Evolutionary conservation across 2,329 filamentous ascomycete genomes (phyloP), one percentile per base, ranked within the genome.

Genomic region (Lomentospora prolificans): DNA sequence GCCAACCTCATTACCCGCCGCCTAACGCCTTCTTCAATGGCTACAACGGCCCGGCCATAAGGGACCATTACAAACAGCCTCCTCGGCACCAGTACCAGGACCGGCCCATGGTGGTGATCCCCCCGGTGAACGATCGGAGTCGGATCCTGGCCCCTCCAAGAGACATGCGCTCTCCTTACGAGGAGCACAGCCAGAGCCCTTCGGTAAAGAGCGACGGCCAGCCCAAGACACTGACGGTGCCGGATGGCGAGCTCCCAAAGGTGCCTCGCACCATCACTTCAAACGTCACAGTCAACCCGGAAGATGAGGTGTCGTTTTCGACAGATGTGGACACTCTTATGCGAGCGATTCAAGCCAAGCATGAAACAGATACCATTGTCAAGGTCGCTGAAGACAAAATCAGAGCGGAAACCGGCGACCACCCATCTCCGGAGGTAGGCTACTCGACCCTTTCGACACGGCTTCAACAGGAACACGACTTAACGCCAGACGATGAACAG

Each of bases 251-350:
- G 12, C 46, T 51, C 10, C 59, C 59, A 10, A 59, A 58, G 44
- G 53, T 53, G 8, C 65, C 71, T 30, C 75, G 74, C 64, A 71
- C 67, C 9, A 72, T 75, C 57, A 69, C 67, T 3, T 68, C 69
- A 60, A 80, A 76, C 67, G 72, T 72, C 60, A 70, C 74, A 8
- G 70, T 75, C 28, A 67, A 74, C 57, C 70, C 74, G 57, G 69
- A 73, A 1, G 69, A 76, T 24, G 74, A 80, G n/a, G 72, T 82
- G 39, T 77, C 80, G 58, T 92, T 91, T 66, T 79, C 81, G n/a
- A 96, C 90, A 0, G 82, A 89, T 58, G 84, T 96, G 36, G 91
- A 96, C 66, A 85, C 84, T 44, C 72, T 97, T 44, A 95, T 96
- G 90, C 90, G 86, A 69, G 82, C 86, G 0, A 92, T 96, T 50